A percentile compares a stretch with the other conserved stretches of the same genome.
Conservation (phyloP, 2,329 filamentous ascomycete species). For the Dothiorella sarmentorum region DNA sequence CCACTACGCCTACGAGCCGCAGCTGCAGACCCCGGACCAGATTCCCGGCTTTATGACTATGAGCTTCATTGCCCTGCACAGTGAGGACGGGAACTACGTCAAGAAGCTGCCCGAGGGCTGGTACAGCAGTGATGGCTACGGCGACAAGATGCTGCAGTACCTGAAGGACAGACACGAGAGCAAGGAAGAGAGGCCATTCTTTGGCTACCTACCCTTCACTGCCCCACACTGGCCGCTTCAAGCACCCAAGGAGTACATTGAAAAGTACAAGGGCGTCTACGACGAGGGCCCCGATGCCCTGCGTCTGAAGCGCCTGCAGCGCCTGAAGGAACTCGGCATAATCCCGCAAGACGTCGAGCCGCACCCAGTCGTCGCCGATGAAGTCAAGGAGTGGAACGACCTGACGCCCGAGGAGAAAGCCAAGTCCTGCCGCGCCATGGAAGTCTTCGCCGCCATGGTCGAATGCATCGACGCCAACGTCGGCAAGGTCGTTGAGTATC, state of each 20-base stretch:
- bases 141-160: constrained; percentile 39
- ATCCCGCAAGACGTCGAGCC: constrained; percentile 50
- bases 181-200: constrained; percentile 50
- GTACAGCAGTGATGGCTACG: constrained; percentile 40
- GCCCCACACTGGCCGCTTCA: constrained; percentile 64
- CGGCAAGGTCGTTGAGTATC: constrained; percentile 56
- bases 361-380: constrained; percentile 50
- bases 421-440: constrained; percentile 55
- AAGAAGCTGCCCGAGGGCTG: constrained; percentile 33
- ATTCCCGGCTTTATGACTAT: constrained; percentile 43
- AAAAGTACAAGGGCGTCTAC: constrained; percentile 58
- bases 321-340: constrained; percentile 57
- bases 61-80: constrained; percentile 40
- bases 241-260: constrained; percentile 53
- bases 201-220: constrained; percentile 59
- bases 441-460: constrained; percentile 63
- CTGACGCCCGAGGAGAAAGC: constrained; percentile 46
- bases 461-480: constrained; percentile 60
- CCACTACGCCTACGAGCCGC: constrained; percentile 54
- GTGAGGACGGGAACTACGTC: constrained; percentile 40
- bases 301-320: constrained; percentile 50
- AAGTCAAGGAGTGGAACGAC: constrained; percentile 48
- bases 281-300: constrained; percentile 59
- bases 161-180: constrained; percentile 34
- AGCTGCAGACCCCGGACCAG: constrained; percentile 31